These are phyloP conservation scores for Phytophthora pinifolia DNA, from an alignment of 352 stramenopile species.

Conservation along the genomic window DNA sequence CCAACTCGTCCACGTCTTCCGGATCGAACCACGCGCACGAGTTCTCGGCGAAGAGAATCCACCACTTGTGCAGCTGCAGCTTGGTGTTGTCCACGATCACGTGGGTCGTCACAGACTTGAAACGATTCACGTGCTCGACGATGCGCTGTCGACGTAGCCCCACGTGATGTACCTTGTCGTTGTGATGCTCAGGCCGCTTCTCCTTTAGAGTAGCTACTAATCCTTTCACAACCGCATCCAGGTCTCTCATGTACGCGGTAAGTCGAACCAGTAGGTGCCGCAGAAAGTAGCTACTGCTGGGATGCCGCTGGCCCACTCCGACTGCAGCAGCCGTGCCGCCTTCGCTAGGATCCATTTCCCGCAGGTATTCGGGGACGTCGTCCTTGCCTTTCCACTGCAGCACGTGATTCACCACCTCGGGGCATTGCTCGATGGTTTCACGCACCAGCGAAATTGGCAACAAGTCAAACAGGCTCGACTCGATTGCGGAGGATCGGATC, in stretches of 20 bases:
- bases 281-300: constrained; percentile 35
- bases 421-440: constrained; percentile 78
- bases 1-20: constrained; percentile 40
- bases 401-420: constrained; percentile 77
- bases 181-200: constrained; percentile 14
- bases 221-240: constrained; percentile 27
- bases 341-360: constrained; percentile 29
- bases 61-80: constrained; percentile 80
- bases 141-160: constrained; percentile 22
- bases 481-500: constrained; percentile 76
- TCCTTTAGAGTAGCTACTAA: constrained; percentile 24
- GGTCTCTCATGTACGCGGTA: constrained; percentile 22
- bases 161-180: constrained; percentile 13
- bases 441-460: constrained; percentile 72
- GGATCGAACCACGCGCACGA: constrained; percentile 66
- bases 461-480: constrained; percentile 75
- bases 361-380: constrained; percentile 53
- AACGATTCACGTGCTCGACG: constrained; percentile 50
- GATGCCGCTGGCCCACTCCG: not conserved
- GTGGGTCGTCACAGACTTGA: constrained; percentile 51
- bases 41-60: constrained; percentile 63
- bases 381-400: constrained; percentile 73
- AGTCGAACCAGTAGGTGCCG: constrained; percentile 27
- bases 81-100: constrained; percentile 62
- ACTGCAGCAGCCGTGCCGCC: not conserved